Percentiles rank a stretch among this genome's conserved stretches.
Conservation (phyloP, 139 green algal species). For the Pleodorina starrii region DNA sequence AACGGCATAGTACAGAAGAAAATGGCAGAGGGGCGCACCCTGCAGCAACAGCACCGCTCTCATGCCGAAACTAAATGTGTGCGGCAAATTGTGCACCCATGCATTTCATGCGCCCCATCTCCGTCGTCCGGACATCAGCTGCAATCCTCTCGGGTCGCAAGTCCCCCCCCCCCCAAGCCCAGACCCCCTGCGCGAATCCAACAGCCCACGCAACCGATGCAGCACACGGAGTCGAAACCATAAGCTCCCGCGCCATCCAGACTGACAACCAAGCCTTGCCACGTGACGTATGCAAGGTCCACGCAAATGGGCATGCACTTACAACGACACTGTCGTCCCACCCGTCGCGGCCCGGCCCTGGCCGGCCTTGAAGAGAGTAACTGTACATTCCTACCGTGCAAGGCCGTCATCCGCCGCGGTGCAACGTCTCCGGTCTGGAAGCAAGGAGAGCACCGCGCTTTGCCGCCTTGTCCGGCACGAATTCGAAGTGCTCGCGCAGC, state of each 20-base stretch:
- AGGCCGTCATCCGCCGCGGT: not conserved
- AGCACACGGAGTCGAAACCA: not conserved
- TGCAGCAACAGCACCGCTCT: not conserved
- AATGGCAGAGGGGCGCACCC: not conserved
- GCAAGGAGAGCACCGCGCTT: not conserved
- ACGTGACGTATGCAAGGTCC: not conserved
- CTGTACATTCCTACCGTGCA: not conserved
- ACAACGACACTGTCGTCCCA: conserved; percentile 3
- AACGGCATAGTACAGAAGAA: not conserved
- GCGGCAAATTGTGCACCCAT: too few relatives aligned
- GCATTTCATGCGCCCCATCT: too few relatives aligned
- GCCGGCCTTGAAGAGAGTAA: not conserved
- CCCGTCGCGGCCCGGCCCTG: not conserved
- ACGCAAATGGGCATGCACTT: not conserved
- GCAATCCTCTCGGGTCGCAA: not conserved
- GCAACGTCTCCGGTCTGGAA: not conserved
- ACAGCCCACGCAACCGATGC: not conserved
- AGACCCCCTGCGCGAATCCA: not conserved
- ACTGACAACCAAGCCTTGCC: not conserved
- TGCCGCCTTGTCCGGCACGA: too few relatives aligned
- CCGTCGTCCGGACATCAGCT: too few relatives aligned
- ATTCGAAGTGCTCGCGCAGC: not conserved
- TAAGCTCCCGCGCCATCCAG: not conserved
- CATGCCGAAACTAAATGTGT: not conserved
- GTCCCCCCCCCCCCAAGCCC: not conserved